phyloP scores from a whole-genome alignment of 1,284 basidiomycete genomes.

The Pseudozyma hubeiensis region DNA sequence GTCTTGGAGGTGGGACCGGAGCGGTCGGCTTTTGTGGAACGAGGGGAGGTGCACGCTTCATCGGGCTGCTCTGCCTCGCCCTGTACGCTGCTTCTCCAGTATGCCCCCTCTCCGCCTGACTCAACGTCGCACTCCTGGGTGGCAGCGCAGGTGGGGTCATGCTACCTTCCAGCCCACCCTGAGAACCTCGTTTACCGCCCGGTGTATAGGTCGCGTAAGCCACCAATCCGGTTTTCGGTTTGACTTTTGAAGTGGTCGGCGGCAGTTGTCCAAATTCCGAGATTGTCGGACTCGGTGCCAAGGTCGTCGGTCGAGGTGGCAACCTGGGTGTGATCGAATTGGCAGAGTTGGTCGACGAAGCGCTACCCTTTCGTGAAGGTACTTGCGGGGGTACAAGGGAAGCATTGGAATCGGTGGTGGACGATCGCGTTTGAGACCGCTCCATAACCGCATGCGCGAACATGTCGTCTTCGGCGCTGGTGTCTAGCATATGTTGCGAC shows the following conservation, averaged over 20 bases:
- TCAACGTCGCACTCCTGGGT: constrained; percentile 36
- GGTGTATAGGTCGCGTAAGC: constrained; percentile 42
- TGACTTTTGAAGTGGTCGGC: background rate
- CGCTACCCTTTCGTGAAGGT: constrained; percentile 25
- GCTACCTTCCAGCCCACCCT: background rate
- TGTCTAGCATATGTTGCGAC: constrained; percentile 30
- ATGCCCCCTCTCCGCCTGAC: constrained; percentile 10
- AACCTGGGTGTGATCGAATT: constrained; percentile 13
- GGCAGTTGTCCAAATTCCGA: constrained; percentile 42
- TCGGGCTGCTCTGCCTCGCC: constrained; percentile 16
- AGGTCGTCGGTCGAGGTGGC: constrained; percentile 22
- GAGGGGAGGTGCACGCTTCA: constrained; percentile 6
- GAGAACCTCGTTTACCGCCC: constrained; percentile 14
- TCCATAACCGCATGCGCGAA: constrained; percentile 44
- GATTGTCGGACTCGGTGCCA: constrained; percentile 35
- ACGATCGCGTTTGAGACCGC: background rate
- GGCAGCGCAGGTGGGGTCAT: constrained; percentile 35
- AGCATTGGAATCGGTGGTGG: background rate
- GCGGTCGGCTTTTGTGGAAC: constrained; percentile 16
- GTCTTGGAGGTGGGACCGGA: constrained; percentile 28
- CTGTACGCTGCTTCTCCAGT: constrained; percentile 8
- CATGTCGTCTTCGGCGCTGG: constrained; percentile 30
- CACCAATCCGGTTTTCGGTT: constrained; percentile 9
- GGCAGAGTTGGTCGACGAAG: constrained; percentile 20
- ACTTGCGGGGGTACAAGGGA: constrained; percentile 10